Percentiles rank a stretch among this genome's conserved stretches.
Conservation (phyloP, 805 yeast species). For the Yarrowia bubula region DNA sequence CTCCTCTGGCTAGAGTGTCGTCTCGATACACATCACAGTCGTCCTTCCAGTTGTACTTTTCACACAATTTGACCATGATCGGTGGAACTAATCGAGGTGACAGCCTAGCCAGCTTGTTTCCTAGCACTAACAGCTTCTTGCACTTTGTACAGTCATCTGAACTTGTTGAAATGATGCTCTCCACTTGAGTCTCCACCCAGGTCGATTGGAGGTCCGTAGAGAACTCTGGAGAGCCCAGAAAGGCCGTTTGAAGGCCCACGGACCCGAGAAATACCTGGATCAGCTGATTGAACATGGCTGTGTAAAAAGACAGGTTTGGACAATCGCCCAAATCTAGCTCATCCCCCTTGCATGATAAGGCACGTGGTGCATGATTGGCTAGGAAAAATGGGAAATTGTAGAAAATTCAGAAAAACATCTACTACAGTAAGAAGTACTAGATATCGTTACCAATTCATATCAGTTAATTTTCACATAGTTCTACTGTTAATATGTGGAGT, state of each 20-base stretch:
- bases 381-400: no score
- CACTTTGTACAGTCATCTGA: not conserved
- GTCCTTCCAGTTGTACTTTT: constrained; percentile 1
- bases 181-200: not conserved
- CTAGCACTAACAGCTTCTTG: not conserved
- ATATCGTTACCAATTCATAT: no score
- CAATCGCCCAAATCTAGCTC: not conserved
- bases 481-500: no score
- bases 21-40: constrained; percentile 9
- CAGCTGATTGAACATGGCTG: not conserved
- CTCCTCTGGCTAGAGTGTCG: not conserved
- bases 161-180: not conserved
- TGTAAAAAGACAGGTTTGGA: not conserved
- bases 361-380: not conserved
- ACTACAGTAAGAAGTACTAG: no score
- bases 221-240: not conserved
- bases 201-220: not conserved
- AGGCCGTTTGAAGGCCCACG: not conserved
- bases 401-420: no score
- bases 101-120: not conserved
- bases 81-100: not conserved
- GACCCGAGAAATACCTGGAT: not conserved
- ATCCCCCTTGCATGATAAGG: constrained; percentile 19
- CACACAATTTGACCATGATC: not conserved
- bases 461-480: no score